These are phyloP conservation scores for Rosa lucieae DNA, from an alignment of 306 rosid genomes.

Conservation along the genomic window DNA sequence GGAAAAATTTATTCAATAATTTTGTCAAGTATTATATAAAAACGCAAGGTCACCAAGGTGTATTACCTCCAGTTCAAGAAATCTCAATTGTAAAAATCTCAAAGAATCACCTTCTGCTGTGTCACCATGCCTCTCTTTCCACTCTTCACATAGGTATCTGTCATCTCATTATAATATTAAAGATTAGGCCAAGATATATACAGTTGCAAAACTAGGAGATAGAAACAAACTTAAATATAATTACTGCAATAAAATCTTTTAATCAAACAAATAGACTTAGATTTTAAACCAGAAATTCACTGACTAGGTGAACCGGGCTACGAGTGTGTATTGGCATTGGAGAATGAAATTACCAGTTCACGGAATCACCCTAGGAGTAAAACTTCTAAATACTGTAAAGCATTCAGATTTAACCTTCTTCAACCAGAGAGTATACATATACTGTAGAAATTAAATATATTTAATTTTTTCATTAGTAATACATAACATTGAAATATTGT, in stretches of 20 bases:
- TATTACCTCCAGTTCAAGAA: constrained; percentile 56
- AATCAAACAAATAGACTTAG: neutral
- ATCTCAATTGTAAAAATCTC: constrained; percentile 50
- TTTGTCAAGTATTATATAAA: neutral
- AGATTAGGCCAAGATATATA: neutral
- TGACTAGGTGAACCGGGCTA: neutral
- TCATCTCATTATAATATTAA: constrained; percentile 20
- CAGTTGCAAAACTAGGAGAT: neutral
- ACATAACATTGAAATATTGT: neutral
- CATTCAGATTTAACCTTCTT: neutral
- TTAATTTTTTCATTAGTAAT: no score
- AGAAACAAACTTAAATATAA: neutral
- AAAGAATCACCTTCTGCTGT: constrained; percentile 45
- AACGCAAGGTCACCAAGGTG: neutral
- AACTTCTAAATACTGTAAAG: neutral
- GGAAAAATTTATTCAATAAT: neutral
- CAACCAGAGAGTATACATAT: neutral
- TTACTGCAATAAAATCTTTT: neutral
- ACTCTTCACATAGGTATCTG: constrained; percentile 75
- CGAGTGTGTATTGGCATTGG: neutral
- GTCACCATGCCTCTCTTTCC: constrained; percentile 59
- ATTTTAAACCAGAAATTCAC: no score
- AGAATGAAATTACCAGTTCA: neutral
- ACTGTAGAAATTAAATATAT: neutral
- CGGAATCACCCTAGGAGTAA: neutral